Percentiles rank a stretch among this genome's conserved stretches.
Conservation (phyloP, 306 rosid genomes). For the Pyrus pyrifolia region DNA sequence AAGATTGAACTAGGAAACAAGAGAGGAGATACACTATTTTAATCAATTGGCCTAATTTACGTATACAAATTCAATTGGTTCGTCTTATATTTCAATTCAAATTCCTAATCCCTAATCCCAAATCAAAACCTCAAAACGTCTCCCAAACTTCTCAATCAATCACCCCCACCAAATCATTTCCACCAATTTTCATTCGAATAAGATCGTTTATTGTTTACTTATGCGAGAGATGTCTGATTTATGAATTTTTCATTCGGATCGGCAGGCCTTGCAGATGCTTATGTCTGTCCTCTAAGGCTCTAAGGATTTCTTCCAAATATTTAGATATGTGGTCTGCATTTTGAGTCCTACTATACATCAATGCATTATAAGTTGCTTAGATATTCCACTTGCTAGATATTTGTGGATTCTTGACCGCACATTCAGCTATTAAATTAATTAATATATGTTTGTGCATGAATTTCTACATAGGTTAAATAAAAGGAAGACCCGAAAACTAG, state of each 20-base stretch:
- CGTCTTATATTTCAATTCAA: not conserved
- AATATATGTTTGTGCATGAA: not conserved
- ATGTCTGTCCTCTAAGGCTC: not conserved
- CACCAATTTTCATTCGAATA: not conserved
- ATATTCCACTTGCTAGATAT: not conserved
- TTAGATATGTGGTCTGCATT: not conserved
- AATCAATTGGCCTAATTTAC: not conserved
- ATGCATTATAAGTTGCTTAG: not conserved
- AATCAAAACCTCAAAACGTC: not conserved
- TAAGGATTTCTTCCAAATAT: not conserved
- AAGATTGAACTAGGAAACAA: not conserved
- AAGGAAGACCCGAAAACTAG: not conserved
- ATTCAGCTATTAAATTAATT: too few species aligned
- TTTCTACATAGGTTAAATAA: not conserved
- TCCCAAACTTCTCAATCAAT: not conserved
- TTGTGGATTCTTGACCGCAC: fast-evolving
- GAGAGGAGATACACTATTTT: fast-evolving
- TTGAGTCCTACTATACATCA: not conserved
- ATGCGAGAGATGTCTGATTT: not conserved
- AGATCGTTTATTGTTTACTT: not conserved
- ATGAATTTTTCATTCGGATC: not conserved
- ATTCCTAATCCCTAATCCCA: not conserved
- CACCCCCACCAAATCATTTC: not conserved
- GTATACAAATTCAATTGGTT: not conserved
- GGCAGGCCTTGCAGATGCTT: not conserved